These are phyloP conservation scores for Solanum rostratum DNA, from an alignment of 257 asterid genomes.

Conservation along the genomic window DNA sequence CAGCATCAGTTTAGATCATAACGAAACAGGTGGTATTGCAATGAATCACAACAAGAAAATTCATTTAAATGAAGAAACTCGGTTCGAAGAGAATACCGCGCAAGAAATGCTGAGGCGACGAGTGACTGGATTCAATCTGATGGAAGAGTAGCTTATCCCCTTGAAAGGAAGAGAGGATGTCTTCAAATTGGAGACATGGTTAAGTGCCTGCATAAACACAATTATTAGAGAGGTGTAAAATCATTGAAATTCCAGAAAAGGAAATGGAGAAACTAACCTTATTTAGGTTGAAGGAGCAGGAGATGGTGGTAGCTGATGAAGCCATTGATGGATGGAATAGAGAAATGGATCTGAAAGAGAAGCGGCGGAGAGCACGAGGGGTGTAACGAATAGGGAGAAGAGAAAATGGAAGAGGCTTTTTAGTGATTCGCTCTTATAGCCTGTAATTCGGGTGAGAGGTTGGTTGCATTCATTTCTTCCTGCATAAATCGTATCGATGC, in stretches of 20 bases:
- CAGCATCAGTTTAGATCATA: background rate
- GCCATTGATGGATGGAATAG: slow-evolving; percentile 33
- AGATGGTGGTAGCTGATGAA: slow-evolving; percentile 27
- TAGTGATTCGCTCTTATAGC: background rate
- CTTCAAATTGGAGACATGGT: slow-evolving; percentile 4
- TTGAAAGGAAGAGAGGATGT: slow-evolving; percentile 17
- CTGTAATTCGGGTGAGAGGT: too few relatives aligned
- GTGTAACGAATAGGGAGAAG: slow-evolving; percentile 6
- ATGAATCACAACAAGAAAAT: background rate
- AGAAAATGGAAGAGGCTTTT: too few relatives aligned
- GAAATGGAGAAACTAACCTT: slow-evolving; percentile 25
- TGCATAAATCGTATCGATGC: background rate
- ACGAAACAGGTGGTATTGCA: background rate
- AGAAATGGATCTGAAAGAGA: slow-evolving; percentile 21
- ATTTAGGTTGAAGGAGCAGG: slow-evolving; percentile 42
- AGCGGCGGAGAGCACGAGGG: slow-evolving; percentile 61
- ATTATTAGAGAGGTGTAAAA: background rate
- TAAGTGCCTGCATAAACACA: background rate
- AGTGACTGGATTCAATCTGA: slow-evolving; percentile 22
- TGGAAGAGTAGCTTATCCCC: slow-evolving; percentile 28
- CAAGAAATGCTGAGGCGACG: slow-evolving; percentile 53
- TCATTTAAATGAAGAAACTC: background rate
- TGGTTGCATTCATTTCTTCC: too few relatives aligned
- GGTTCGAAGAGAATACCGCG: slow-evolving; percentile 22
- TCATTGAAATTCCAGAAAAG: background rate